Conservation (phyloP, 345 rosid species). For the Salix suchowensis region DNA sequence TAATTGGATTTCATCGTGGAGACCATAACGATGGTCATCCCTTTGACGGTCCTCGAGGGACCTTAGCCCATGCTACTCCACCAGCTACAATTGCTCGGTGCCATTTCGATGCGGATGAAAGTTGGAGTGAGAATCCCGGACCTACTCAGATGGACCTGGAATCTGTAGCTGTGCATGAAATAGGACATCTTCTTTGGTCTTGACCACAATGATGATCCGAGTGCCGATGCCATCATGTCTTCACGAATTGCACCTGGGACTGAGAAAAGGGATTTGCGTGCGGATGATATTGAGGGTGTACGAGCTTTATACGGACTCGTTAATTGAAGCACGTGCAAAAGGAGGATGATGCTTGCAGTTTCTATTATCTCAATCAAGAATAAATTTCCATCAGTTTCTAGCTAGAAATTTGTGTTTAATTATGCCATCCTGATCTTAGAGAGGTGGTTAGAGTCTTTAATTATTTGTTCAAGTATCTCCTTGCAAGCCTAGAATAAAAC, state of each 20-base stretch:
- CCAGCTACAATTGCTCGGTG: background rate
- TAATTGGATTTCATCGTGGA: constrained; percentile 5
- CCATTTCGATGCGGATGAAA: constrained; percentile 27
- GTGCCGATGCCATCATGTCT: constrained; percentile 21
- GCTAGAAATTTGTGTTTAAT: no score
- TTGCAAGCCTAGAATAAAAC: no score
- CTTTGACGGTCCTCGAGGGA: constrained; percentile 14
- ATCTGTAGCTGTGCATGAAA: constrained; percentile 27
- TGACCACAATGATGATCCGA: constrained; percentile 2
- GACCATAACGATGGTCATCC: constrained; percentile 14
- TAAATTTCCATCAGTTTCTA: no score
- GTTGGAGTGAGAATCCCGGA: constrained; percentile 13
- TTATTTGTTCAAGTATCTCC: no score
- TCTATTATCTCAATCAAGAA: no score
- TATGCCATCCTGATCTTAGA: no score
- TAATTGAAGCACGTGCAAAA: no score
- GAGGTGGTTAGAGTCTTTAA: no score
- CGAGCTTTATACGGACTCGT: background rate
- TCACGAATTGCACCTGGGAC: background rate
- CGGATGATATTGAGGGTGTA: constrained; percentile 2
- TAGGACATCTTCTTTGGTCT: constrained; percentile 29
- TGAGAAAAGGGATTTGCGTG: background rate
- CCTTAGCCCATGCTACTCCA: constrained; percentile 14
- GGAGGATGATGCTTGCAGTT: no score
- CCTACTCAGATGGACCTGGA: constrained; percentile 18